Conservation (phyloP, 768 basidiomycete species). For the Melanogaster broomeanus region DNA sequence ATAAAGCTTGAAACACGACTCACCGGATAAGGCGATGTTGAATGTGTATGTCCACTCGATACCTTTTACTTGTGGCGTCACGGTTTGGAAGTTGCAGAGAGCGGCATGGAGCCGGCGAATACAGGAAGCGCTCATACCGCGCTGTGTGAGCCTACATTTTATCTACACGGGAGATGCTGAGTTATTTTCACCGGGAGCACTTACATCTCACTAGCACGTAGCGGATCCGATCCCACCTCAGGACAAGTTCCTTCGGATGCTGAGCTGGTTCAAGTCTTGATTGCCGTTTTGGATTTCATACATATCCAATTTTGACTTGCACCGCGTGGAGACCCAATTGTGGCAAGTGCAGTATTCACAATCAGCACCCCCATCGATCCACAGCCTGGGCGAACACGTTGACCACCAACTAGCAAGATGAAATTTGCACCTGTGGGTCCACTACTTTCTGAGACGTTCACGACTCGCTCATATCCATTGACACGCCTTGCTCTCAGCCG, state of each 20-base stretch:
- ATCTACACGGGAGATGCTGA: background rate
- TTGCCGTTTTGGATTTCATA: no score
- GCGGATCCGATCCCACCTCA: no score
- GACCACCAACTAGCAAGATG: constrained; percentile 19
- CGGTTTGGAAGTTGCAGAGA: background rate
- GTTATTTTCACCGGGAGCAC: background rate
- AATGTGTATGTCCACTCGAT: background rate
- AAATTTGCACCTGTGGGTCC: constrained; percentile 34
- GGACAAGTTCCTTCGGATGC: background rate
- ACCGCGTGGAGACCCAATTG: constrained; percentile 12
- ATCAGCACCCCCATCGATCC: constrained; percentile 1
- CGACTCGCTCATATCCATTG: background rate
- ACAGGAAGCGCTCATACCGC: constrained; percentile 10
- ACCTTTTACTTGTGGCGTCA: constrained; percentile 21
- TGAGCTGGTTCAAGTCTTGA: background rate
- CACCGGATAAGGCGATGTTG: constrained; percentile 4
- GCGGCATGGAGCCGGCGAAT: background rate
- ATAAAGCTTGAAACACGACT: constrained; percentile 6
- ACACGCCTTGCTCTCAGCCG: constrained; percentile 11
- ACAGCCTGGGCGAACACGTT: constrained; percentile 25
- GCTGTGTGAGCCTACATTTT: constrained; percentile 7
- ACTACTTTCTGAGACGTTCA: background rate
- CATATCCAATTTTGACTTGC: background rate
- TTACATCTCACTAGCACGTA: no score
- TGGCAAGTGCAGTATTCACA: constrained; percentile 23